Base-by-base conservation (phyloP, 208 protist genomes). In the Borovskyia barvae region DNA sequence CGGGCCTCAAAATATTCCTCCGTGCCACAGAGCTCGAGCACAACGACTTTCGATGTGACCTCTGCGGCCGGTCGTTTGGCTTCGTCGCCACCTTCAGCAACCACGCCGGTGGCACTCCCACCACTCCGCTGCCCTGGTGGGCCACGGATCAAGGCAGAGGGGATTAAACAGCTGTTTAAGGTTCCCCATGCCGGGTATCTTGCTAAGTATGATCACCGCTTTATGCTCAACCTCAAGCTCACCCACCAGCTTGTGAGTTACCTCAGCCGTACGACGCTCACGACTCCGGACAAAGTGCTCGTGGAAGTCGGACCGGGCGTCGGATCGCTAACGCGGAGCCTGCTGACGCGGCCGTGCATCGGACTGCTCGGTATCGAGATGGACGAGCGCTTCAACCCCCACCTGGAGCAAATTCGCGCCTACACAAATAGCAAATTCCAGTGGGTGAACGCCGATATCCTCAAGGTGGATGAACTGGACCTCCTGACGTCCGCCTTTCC, bases 191-290 rank as follows among this genome's bases (percentile, higher is more conserved):
- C 85, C 26, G 86, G 87, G 19, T 89, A 73, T 42, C 70, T 96
- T 29, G 77, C 87, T 46, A 93, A 96, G 76, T 89, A 92, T 66
- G 87, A 89, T 55, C 79, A 93, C 9, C 84, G 90, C 37, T 93
- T 93, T 64, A 79, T 93, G 36, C 57, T 96, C 5, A 93, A 93
- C 53, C 55, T 93, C 42, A 96, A 96, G 43, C 85, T 92, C 6
- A 96, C 85, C 0, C 90, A 96, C 43, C 83, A 92, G 43, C 43
- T 92, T 42, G 80, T 78, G 22, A 73, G 74, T 29, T 77, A 81
- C 46, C 65, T 93, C 5, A 82, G 73, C 43, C 75, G 72, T 48
- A 91, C 78, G 24, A 84, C 84, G 11, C 72, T 91, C 24, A 61
- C 68, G 30, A 89, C 85, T 17, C 53, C 45, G 17, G 82, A 96